Evolutionary conservation across 768 basidiomycete genomes (phyloP).

Genomic region (Agrocybe pediades): DNA sequence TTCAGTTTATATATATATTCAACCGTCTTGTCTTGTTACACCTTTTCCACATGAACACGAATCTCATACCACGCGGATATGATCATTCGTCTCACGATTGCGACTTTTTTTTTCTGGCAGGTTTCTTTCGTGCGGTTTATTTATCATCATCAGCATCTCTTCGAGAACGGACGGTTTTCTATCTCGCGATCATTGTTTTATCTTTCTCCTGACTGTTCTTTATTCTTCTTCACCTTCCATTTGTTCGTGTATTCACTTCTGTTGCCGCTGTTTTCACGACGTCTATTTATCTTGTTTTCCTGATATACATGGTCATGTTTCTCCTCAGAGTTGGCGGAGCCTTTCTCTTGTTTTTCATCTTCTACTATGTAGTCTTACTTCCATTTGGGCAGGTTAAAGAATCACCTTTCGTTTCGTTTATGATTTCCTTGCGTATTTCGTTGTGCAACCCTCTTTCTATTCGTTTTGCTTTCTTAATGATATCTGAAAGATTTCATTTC

Average conservation of each 20-base stretch:
- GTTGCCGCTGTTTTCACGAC: background rate
- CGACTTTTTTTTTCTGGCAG: background rate
- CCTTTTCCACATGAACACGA: background rate
- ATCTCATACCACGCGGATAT: background rate
- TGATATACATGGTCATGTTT: background rate
- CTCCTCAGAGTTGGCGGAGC: too few relatives aligned
- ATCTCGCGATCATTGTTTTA: constrained; percentile 2
- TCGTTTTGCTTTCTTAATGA: too few relatives aligned
- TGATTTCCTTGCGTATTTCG: too few relatives aligned
- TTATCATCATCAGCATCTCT: constrained; percentile 1
- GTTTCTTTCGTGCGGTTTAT: constrained; percentile 5
- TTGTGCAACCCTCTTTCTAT: too few relatives aligned
- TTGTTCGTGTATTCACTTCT: constrained; percentile 3
- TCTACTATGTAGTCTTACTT: too few relatives aligned
- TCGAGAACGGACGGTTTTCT: constrained; percentile 21
- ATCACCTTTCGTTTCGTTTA: too few relatives aligned
- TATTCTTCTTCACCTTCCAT: constrained; percentile 5
- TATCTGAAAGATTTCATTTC: too few relatives aligned
- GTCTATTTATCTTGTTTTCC: background rate
- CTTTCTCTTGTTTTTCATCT: too few relatives aligned
- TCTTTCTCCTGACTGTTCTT: background rate
- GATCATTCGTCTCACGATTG: background rate
- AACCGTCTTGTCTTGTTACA: background rate
- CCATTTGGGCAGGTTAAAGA: too few relatives aligned
- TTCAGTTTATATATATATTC: background rate